Evolutionary conservation across 176 grass and related monocot species (phyloP).

Genomic region (Rhipidocladum racemiflorum): DNA sequence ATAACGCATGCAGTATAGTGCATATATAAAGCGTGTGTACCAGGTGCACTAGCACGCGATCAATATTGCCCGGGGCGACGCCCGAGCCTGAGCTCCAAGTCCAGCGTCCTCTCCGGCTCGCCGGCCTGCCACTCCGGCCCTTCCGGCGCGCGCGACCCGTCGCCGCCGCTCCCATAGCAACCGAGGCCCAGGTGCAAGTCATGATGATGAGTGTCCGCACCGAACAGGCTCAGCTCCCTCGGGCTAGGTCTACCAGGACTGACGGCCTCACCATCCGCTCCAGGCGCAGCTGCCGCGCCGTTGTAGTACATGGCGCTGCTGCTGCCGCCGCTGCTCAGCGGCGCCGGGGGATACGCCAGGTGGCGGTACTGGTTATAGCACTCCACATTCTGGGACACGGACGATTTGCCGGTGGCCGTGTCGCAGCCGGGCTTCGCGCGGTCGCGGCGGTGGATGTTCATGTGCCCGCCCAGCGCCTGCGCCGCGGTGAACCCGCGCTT

Average conservation of each 20-base stretch:
- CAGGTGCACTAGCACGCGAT: slow-evolving; percentile 34
- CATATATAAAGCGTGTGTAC: not conserved
- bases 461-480: slow-evolving; percentile 66
- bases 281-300: not conserved
- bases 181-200: slow-evolving; percentile 25
- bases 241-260: slow-evolving; percentile 31
- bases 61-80: slow-evolving; percentile 30
- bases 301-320: slow-evolving; percentile 32
- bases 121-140: slow-evolving; percentile 4
- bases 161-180: not conserved
- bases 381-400: slow-evolving; percentile 8
- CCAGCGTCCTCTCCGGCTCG: slow-evolving; percentile 49
- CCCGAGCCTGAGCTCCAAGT: slow-evolving; percentile 64
- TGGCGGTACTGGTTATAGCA: slow-evolving; percentile 23
- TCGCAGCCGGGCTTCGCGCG: slow-evolving; percentile 25
- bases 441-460: slow-evolving; percentile 70
- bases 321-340: not conserved
- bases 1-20: slow-evolving; percentile 12
- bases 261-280: not conserved
- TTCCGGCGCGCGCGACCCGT: not conserved
- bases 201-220: slow-evolving; percentile 8
- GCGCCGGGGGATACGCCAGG: not conserved
- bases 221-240: slow-evolving; percentile 43
- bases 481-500: slow-evolving; percentile 71
- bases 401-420: not conserved